Base-by-base conservation (phyloP, 139 green algal genomes). In the Trebouxia sp. region DNA sequence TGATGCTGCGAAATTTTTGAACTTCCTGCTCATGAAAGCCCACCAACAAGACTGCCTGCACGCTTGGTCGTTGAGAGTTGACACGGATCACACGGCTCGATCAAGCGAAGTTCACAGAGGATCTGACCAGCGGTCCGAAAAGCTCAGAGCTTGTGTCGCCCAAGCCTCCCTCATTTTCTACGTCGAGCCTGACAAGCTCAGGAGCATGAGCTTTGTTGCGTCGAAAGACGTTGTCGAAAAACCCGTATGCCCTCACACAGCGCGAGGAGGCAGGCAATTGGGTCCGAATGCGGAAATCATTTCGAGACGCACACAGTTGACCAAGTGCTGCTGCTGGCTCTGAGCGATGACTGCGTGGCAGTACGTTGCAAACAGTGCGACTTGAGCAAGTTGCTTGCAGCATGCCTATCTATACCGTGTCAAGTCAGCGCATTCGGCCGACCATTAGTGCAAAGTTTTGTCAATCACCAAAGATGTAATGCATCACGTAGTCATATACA, bases 61-160 rank as follows among this genome's bases (percentile, higher is more conserved):
- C n/a, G n/a, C n/a, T n/a, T n/a, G n/a, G n/a, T n/a, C n/a, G 6
- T 9, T 67, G 28, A 42, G 17, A 32, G 28, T 2, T 69, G 56
- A 6, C 5, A n/a, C n/a, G n/a, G n/a, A n/a, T n/a, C n/a, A n/a
- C n/a, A n/a, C n/a, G n/a, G n/a, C n/a, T n/a, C n/a, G n/a, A n/a
- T n/a, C n/a, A n/a, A n/a, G 3, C 26, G 56, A 32, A 14, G 56
- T 3, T 14, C 3, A n/a, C 17, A 22, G 4, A 2, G 39, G 4
- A 55, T 38, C 67, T 76, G 14, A 65, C 77, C 77, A 76, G 38
- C 8, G 77, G 77, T 20, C 77, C 77, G 48, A 82, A 82, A 8
- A 82, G 7, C 1, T 75, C 77, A 10, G 65, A 39, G 32, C 39
- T 65, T 48, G 77, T 82, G 15, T 66, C 47, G 20, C 41, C 77